phyloP scores from a whole-genome alignment of 1,284 basidiomycete genomes.

The Meira miltonrushii region DNA sequence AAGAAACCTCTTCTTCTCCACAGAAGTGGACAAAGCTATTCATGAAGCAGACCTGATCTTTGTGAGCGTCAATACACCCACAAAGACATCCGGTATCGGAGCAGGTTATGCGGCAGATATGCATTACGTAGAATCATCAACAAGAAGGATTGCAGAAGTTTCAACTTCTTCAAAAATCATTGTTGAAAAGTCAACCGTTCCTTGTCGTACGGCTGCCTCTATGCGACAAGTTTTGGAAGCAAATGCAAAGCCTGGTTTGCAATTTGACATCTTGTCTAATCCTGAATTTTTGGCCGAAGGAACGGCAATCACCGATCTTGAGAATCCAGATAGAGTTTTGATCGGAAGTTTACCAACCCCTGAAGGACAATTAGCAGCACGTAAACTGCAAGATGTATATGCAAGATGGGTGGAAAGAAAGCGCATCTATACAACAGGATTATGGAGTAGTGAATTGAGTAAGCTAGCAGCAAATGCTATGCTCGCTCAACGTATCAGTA shows the following conservation, averaged over 20 bases:
- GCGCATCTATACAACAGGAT: conserved; percentile 83
- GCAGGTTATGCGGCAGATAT: conserved; percentile 96
- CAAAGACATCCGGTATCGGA: conserved; percentile 94
- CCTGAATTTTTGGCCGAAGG: conserved; percentile 98
- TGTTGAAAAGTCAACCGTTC: conserved; percentile 98
- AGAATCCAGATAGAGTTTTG: conserved; percentile 86
- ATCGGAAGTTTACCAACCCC: conserved; percentile 88
- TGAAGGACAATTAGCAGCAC: conserved; percentile 76
- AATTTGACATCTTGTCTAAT: conserved; percentile 98
- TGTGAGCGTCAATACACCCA: conserved; percentile 87
- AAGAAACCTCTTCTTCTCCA: conserved; percentile 94
- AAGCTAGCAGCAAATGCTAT: conserved; percentile 99
- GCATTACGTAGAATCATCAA: conserved; percentile 83
- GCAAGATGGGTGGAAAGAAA: conserved; percentile 89
- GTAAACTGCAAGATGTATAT: conserved; percentile 73
- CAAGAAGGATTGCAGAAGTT: conserved; percentile 87
- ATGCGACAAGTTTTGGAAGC: conserved; percentile 99
- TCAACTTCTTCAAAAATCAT: conserved; percentile 92
- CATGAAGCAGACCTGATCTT: conserved; percentile 76
- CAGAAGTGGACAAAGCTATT: conserved; percentile 88
- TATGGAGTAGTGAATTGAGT: conserved; percentile 97
- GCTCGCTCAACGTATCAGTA: conserved; percentile 91
- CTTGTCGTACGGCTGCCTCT: conserved; percentile 93
- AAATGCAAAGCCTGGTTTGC: conserved; percentile 83
- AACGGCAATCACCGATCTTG: conserved; percentile 84